phyloP scores from a whole-genome alignment of 164 flowering plant species.

The Aristolochia californica region DNA sequence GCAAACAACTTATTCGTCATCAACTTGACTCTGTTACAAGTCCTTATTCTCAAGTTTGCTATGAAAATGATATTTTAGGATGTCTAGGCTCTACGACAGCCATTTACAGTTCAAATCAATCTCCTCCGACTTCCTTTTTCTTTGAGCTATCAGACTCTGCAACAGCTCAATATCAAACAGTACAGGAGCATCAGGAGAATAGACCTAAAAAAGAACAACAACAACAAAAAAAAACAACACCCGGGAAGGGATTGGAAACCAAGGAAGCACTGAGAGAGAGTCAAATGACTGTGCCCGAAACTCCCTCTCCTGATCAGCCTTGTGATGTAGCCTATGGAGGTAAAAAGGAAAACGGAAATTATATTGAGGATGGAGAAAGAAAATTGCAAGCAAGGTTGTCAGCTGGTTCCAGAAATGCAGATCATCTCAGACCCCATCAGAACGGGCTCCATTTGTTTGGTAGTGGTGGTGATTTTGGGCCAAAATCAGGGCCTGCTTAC shows the following conservation, averaged over 20 bases:
- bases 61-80: conserved; percentile 41
- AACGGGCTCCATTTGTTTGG: conserved; percentile 42
- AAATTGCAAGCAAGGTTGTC: conserved; percentile 52
- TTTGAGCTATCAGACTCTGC: conserved; percentile 58
- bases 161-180: conserved; percentile 20
- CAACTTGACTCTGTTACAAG: conserved; percentile 98
- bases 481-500: conserved; percentile 68
- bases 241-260: conserved; percentile 52
- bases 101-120: conserved; percentile 28
- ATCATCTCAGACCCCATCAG: conserved; percentile 21
- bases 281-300: conserved; percentile 89
- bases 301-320: conserved; percentile 96
- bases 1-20: conserved; percentile 84
- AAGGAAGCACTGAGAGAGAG: conserved; percentile 59
- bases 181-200: conserved; percentile 53
- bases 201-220: conserved; percentile 57
- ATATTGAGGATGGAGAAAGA: conserved; percentile 49
- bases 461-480: conserved; percentile 34
- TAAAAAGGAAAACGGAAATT: conserved; percentile 55
- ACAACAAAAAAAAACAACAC: conserved; percentile 49
- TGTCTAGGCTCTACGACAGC: conserved; percentile 26
- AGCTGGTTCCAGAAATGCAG: conserved; percentile 31
- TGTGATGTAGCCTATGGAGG: conserved; percentile 34
- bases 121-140: conserved; percentile 34
- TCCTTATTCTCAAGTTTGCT: conserved; percentile 83